Base-by-base conservation (phyloP, 2,329 filamentous ascomycete genomes). In the Cordyceps pruinosa region DNA sequence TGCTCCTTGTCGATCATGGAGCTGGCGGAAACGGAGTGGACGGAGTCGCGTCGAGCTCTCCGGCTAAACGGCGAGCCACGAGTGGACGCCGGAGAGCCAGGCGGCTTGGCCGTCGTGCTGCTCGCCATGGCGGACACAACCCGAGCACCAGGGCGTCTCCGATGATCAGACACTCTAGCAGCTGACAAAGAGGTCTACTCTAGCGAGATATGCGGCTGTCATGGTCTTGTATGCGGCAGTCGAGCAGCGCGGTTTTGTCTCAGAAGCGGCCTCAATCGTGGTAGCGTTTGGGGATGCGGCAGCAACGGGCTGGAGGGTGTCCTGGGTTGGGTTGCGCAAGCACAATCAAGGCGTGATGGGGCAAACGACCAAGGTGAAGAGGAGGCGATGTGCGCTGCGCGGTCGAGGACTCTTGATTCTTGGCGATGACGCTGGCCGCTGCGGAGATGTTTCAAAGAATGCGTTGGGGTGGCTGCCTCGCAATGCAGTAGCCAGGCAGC, bases 1-100 rank as follows among this genome's bases (percentile, higher is more conserved):
- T 89, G 86, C 61, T 90, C 88, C 67, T 84, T 88, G 69, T 92
- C 88, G 59, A 71, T 61, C 32, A 66, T 65, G 34, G 71, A 72
- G 35, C 62, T 67, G 5, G 69, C 70, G n/a, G 75, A 74, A 58
- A 74, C 67, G 8, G 76, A 75, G 59, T 68, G 68, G 59, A 73
- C 65, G 30, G 74, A 75, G 58, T 70, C 69, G 56, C 73, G 71
- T 19, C 73, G 71, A 58, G 64, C 66, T 61, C 69, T 68, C 41
- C 68, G 66, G 60, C 62, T 62, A 34, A 62, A 58, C 19, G 70
- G 69, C 19, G 72, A 71, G 60, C 58, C 64, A n/a, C 63, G 52
- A 17, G 65, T 60, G 49, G 65, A 66, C 51, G 61, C 64, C 26
- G 65, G 62, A 44, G 65, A 69, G 61, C 39, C 70, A 60, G 65